Evolutionary conservation across 208 protist species (phyloP), one percentile per base, ranked within the genome.

Genomic region (Leishmania gerbilli): DNA sequence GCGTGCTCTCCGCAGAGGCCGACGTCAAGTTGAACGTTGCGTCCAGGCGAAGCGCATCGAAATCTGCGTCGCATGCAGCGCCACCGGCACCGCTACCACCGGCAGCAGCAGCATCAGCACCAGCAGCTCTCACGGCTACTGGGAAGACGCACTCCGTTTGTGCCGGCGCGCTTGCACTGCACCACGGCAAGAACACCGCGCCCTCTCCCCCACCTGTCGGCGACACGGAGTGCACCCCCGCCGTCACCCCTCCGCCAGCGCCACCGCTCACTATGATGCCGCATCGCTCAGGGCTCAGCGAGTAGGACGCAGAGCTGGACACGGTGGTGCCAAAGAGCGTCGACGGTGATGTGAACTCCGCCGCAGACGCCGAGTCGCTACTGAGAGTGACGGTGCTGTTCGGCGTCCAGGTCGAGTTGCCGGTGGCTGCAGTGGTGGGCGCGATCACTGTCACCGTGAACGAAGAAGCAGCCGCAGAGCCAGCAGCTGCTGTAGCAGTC

Each of bases 311-410:
- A 5, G n/a, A 31, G 71, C 40, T 40, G 75, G 74, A 45, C 58
- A 24, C 55, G 53, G 74, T 42, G 15, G 34, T 31, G 68, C 72
- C 45, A 45, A 60, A 64, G 34, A 42, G n/a, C 13, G 65, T 31
- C 24, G 72, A 74, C 8, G 71, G 68, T 17, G 74, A 79, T 47
- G 65, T 40, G 19, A 79, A 31, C 0, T 67, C 56, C 9, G 53
- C 62, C n/a, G 21, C 15, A 24, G 80, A 79, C 45, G 56, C 75
- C 21, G 80, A 79, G 24, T 74, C 37, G 31, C 80, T 79, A 76
- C 80, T 76, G 17, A 79, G 47, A 5, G 74, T 76, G n/a, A 79
- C 45, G 17, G 67, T 84, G 53, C 74, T 71, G 75, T 24, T 76
- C 24, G 60, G 67, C 40, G 72, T 56, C 34, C 71, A 76, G 9